A percentile compares a stretch with the other conserved stretches of the same genome.
Evolutionary conservation across 495 filamentous ascomycete species (phyloP).

Genomic region (Cercophora sp.): DNA sequence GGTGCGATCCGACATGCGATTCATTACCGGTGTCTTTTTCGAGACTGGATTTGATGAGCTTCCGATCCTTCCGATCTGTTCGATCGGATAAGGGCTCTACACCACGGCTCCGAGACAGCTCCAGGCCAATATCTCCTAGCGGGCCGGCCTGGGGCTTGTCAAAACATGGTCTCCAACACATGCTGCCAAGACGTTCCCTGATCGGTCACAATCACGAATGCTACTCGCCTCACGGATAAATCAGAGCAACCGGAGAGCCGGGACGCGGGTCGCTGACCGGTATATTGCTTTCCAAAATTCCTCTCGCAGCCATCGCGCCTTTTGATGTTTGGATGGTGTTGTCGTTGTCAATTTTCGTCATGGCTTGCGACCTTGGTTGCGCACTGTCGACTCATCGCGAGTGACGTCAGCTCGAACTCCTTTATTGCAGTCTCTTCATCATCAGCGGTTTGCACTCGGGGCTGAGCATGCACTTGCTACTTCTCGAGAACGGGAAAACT

Average conservation of each 20-base stretch:
- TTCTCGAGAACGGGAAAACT: too few species aligned
- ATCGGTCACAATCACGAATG: conserved; percentile 7
- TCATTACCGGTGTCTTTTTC: neutral
- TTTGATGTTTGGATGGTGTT: too few species aligned
- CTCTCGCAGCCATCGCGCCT: too few species aligned
- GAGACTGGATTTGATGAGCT: neutral
- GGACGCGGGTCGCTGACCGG: conserved; percentile 22
- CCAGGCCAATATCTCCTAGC: neutral
- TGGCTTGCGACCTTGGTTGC: too few species aligned
- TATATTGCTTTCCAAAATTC: too few species aligned
- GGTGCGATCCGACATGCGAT: conserved; percentile 16
- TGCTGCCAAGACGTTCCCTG: conserved; percentile 11
- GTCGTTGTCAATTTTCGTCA: too few species aligned
- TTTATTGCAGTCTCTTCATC: too few species aligned
- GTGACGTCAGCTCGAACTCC: too few species aligned
- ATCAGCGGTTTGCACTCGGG: too few species aligned
- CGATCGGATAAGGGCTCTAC: neutral
- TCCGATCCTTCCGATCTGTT: conserved; percentile 2
- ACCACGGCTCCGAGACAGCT: conserved; percentile 2
- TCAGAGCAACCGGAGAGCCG: conserved; percentile 24
- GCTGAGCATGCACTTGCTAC: too few species aligned
- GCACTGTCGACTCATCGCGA: too few species aligned
- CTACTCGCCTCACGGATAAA: conserved; percentile 25
- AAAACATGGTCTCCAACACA: neutral
- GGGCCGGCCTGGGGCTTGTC: conserved; percentile 4